Evolutionary conservation across 805 yeast genomes (phyloP).

Genomic region (Starmerella powellii): DNA sequence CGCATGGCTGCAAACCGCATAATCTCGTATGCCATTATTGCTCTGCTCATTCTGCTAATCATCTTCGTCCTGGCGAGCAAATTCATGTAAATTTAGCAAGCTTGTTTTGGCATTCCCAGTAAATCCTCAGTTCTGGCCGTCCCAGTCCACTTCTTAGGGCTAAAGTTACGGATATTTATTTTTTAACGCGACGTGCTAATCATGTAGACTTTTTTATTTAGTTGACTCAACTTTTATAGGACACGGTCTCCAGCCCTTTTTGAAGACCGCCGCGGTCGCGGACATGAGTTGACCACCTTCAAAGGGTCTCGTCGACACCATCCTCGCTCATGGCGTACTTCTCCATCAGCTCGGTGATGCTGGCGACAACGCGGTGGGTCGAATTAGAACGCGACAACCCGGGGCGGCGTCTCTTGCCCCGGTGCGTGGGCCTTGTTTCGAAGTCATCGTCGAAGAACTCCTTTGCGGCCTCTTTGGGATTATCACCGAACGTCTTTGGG

Average conservation of each 20-base stretch:
- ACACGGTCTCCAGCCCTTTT: too few species aligned
- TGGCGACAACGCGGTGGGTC: conserved; percentile 19
- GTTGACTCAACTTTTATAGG: too few species aligned
- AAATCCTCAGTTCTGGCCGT: too few species aligned
- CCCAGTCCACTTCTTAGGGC: too few species aligned
- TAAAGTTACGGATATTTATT: too few species aligned
- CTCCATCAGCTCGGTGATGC: conserved; percentile 20
- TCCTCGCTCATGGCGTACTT: conserved; percentile 19
- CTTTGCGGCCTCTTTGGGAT: conserved; percentile 29
- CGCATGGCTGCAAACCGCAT: conserved; percentile 82
- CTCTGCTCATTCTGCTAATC: conserved; percentile 68
- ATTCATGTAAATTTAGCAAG: conserved; percentile 39
- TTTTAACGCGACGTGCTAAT: too few species aligned
- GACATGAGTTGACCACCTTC: neutral
- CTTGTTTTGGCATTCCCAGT: too few species aligned
- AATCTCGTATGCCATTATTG: conserved; percentile 83
- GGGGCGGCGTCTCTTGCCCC: conserved; percentile 17
- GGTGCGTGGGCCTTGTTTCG: conserved; percentile 16
- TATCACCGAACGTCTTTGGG: conserved; percentile 24
- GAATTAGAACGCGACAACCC: conserved; percentile 13
- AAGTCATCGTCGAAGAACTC: conserved; percentile 30
- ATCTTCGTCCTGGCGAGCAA: conserved; percentile 74
- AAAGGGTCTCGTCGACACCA: conserved; percentile 15
- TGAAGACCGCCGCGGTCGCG: too few species aligned
- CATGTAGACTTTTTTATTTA: too few species aligned